phyloP scores from a whole-genome alignment of 305 asterid genomes.

The Fraxinus platypoda region DNA sequence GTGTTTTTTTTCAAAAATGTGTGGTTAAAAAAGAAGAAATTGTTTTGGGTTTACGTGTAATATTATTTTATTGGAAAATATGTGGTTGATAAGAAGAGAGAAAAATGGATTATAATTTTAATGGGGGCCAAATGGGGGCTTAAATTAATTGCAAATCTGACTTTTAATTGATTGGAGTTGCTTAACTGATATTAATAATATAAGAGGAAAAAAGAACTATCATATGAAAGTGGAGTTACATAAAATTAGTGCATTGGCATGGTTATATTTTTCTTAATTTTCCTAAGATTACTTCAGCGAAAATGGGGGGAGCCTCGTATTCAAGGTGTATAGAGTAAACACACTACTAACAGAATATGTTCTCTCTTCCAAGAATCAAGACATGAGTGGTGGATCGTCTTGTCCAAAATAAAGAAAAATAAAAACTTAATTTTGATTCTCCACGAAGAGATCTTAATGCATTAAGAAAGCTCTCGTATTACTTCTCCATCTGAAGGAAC shows the following conservation, averaged over 20 bases:
- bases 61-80: too few relatives aligned
- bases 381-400: neutral
- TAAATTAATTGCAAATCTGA: neutral
- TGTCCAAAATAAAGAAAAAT: neutral
- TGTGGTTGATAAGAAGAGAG: too few relatives aligned
- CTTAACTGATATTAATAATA: neutral
- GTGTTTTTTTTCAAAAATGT: too few relatives aligned
- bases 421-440: neutral
- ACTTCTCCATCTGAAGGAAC: constrained; percentile 4
- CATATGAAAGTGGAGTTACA: neutral
- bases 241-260: neutral
- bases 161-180: neutral
- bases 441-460: neutral
- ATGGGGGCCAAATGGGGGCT: too few relatives aligned
- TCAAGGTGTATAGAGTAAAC: neutral
- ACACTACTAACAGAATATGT: neutral
- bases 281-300: neutral
- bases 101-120: too few relatives aligned
- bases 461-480: neutral
- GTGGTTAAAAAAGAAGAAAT: too few relatives aligned
- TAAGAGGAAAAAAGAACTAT: neutral
- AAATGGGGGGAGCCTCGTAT: neutral
- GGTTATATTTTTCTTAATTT: neutral
- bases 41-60: too few relatives aligned
- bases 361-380: neutral